Evolutionary conservation across 169 alveolate genomes (phyloP), one percentile per base, ranked within the genome.

Genomic region (Amoebophrya sp.): DNA sequence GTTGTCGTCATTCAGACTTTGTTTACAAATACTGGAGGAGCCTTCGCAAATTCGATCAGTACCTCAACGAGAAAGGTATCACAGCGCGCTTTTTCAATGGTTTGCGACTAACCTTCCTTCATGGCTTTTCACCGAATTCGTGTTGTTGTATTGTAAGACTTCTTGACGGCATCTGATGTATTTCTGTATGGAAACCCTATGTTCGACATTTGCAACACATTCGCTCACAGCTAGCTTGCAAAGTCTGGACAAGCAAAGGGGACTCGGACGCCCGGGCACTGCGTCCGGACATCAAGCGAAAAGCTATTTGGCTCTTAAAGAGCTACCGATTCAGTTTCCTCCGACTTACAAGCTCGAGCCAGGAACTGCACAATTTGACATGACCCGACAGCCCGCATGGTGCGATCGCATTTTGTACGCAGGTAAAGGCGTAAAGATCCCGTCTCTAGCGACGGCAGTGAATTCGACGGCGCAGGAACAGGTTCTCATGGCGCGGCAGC

Each of bases 1-100:
- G 2, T 10, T 6, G 33, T 29, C 83, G 83, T 1, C 83, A 65
- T 26, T 6, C 83, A 1, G 83, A 65, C 33, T 18, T 26, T 36
- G 83, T 65, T 6, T 65, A 65, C 83, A 65, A 65, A 36, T 36
- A 65, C 26, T 65, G 83, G 83, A 1, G 83, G 83, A 0, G 2
- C 36, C 12, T 65, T 29, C 2, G 12, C 36, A 65, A 18, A 18
- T 65, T 65, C 26, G 83, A 65, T 26, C 83, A 65, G 83, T 65
- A 65, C 83, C 83, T 65, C 36, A 65, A 65, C 83, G 83, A 65
- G 33, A 65, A 65, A 65, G 83, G 83, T 65, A 65, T 1, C 76
- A 53, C n/a, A 53, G 23, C 76, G n/a, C 23, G 76, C n/a, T 53
- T 10, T 53, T 53, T n/a, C n/a, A n/a, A n/a, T n/a, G n/a, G n/a